Percentiles rank a stretch among this genome's conserved stretches.
Conservation (phyloP, 257 asterid genomes). For the Petrea volubilis region DNA sequence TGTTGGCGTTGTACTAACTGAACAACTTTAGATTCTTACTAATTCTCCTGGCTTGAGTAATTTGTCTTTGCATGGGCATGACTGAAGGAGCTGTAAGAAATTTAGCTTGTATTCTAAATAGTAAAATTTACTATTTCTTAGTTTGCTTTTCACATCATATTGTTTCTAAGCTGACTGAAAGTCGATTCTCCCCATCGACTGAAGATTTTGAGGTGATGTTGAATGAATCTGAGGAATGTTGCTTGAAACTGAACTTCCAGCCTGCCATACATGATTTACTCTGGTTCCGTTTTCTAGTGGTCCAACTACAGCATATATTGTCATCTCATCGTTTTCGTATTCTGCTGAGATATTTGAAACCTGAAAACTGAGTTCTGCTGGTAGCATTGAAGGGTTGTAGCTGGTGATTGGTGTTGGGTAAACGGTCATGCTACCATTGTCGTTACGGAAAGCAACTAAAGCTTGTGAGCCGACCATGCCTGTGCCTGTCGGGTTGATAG, state of each 20-base stretch:
- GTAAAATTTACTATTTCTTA: background rate
- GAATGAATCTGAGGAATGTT: constrained; percentile 48
- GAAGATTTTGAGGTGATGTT: constrained; percentile 37
- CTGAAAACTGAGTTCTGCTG: constrained; percentile 30
- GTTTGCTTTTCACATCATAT: constrained; percentile 1
- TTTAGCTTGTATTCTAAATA: background rate
- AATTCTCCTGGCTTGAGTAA: constrained; percentile 16
- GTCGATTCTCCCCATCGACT: constrained; percentile 36
- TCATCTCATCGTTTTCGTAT: constrained; percentile 40
- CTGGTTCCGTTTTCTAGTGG: constrained; percentile 34
- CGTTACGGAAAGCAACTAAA: constrained; percentile 45
- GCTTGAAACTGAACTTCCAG: constrained; percentile 40
- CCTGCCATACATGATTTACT: constrained; percentile 55
- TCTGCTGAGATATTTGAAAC: constrained; percentile 46
- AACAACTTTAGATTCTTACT: constrained; percentile 6
- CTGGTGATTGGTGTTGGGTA: constrained; percentile 39
- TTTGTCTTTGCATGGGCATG: background rate
- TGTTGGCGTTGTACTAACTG: background rate
- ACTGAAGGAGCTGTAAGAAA: background rate
- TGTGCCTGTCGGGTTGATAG: constrained; percentile 52
- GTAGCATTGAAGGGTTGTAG: constrained; percentile 43
- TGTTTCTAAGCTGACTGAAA: constrained; percentile 23
- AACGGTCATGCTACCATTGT: constrained; percentile 44
- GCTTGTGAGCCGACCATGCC: constrained; percentile 80
- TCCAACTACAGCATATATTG: constrained; percentile 47